Evolutionary conservation across 306 rosid genomes (phyloP).

Genomic region (Ochetophila trinervis): DNA sequence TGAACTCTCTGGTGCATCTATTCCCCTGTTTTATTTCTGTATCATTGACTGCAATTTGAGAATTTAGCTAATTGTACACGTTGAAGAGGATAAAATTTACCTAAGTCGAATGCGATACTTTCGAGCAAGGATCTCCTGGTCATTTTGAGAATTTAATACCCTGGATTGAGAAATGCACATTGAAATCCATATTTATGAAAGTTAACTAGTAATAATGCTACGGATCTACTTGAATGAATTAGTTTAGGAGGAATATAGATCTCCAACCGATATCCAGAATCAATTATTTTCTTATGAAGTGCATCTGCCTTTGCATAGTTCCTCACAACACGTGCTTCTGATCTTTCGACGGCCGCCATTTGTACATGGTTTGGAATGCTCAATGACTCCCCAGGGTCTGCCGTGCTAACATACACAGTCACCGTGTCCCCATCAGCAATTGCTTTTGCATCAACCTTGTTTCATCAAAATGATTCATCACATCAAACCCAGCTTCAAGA

Average conservation of each 20-base stretch:
- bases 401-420: conserved; percentile 79
- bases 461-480: conserved; percentile 16
- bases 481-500: conserved; percentile 12
- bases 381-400: conserved; percentile 69
- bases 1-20: conserved; percentile 79
- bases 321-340: conserved; percentile 49
- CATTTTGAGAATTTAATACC: conserved; percentile 46
- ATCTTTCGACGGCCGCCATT: conserved; percentile 48
- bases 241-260: not conserved
- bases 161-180: conserved; percentile 30
- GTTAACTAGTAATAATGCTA: not conserved
- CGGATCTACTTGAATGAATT: not conserved
- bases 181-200: not conserved
- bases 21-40: conserved; percentile 55
- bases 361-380: conserved; percentile 51
- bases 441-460: conserved; percentile 77
- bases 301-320: conserved; percentile 61
- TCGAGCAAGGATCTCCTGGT: conserved; percentile 63
- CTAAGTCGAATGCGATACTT: conserved; percentile 84
- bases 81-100: conserved; percentile 31
- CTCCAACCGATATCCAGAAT: conserved; percentile 74
- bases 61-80: not conserved
- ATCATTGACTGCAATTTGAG: not conserved
- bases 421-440: conserved; percentile 86
- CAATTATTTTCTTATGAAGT: conserved; percentile 59